Conservation (phyloP, 306 rosid species). For the Castanea sativa region DNA sequence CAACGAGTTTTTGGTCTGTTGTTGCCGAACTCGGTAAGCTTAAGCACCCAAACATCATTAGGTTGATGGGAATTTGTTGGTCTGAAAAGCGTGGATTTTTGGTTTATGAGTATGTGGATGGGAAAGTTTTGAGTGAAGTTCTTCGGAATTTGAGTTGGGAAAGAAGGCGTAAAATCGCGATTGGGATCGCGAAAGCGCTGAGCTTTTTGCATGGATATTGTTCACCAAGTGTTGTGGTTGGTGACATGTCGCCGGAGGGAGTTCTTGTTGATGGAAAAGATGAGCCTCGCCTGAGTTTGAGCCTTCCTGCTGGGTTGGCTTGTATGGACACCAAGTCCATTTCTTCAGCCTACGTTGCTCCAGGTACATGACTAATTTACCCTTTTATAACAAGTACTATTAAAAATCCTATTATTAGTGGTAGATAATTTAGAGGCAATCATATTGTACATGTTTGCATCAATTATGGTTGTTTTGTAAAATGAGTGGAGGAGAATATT, state of each 20-base stretch:
- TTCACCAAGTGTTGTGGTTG: slow-evolving; percentile 38
- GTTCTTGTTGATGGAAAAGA: slow-evolving; percentile 45
- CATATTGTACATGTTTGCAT: no score
- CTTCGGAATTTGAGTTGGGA: slow-evolving; percentile 60
- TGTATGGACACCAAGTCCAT: slow-evolving; percentile 32
- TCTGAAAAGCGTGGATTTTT: slow-evolving; percentile 57
- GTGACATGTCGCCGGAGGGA: slow-evolving; percentile 52
- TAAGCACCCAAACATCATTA: slow-evolving; percentile 54
- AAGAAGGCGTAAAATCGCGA: slow-evolving; percentile 50
- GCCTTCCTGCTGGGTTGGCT: slow-evolving; percentile 39
- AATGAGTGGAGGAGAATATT: no score
- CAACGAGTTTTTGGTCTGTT: slow-evolving; percentile 51
- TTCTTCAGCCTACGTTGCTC: slow-evolving; percentile 55
- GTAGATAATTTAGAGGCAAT: not conserved
- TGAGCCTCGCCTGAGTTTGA: slow-evolving; percentile 50
- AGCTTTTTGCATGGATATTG: slow-evolving; percentile 46
- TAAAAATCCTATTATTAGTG: not conserved
- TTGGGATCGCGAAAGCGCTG: slow-evolving; percentile 60
- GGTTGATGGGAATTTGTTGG: slow-evolving; percentile 49
- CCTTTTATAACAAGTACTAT: not conserved
- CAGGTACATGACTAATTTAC: slow-evolving; percentile 46
- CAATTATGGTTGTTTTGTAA: no score
- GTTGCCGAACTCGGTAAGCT: slow-evolving; percentile 45
- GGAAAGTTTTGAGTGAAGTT: slow-evolving; percentile 37
- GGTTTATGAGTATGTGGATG: slow-evolving; percentile 49